A percentile compares a stretch with the other conserved stretches of the same genome.
These are phyloP conservation scores for Corchorus capsularis DNA, from an alignment of 345 rosid genomes.

Conservation along the genomic window DNA sequence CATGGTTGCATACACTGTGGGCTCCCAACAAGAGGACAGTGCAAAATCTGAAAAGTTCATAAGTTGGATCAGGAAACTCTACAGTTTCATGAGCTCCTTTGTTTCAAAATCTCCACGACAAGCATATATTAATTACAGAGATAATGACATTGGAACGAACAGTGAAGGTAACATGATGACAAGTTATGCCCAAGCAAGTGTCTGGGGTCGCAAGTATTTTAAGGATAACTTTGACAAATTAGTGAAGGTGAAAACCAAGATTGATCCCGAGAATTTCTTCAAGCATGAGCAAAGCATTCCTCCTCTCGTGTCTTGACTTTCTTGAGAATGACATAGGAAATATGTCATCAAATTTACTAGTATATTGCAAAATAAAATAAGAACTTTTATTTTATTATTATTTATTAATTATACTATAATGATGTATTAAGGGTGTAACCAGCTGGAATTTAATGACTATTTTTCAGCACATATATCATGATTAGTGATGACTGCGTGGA, in stretches of 20 bases:
- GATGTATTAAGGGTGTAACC: no score
- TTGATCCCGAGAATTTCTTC: constrained; percentile 1
- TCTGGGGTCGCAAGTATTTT: neutral
- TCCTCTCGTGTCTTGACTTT: neutral
- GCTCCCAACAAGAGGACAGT: neutral
- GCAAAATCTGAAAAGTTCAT: neutral
- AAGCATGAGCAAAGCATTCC: neutral
- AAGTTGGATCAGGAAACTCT: neutral
- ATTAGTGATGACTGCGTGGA: no score
- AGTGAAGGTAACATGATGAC: neutral
- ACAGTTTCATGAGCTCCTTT: neutral
- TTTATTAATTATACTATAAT: no score
- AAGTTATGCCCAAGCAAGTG: neutral
- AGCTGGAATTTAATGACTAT: no score
- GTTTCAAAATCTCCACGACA: neutral
- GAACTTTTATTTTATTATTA: no score
- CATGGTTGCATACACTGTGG: neutral
- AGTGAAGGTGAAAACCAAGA: neutral
- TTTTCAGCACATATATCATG: no score
- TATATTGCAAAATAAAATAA: no score
- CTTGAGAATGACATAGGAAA: no score
- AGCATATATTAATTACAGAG: neutral
- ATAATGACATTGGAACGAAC: neutral
- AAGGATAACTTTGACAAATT: neutral
- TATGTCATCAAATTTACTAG: no score